Base-by-base conservation (phyloP, 1,284 basidiomycete species). In the Moesziomyces sp. region DNA sequence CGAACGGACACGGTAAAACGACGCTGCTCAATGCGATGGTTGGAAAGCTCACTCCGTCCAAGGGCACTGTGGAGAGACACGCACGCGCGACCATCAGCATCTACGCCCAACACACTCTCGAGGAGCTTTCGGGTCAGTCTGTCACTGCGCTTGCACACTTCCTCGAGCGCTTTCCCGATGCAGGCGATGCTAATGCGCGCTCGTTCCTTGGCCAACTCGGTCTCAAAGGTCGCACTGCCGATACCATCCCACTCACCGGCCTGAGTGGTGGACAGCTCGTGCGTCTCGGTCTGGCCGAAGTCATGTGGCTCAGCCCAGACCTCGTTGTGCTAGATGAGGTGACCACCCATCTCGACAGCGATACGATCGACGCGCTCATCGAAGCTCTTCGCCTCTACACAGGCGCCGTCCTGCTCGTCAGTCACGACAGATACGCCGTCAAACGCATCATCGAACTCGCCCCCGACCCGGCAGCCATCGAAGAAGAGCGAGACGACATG, bases 331-430 rank as follows among this genome's bases (percentile, higher is more conserved):
- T 80, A 7, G 78, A 80, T 57, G 78, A 80, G 38, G 77, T 77
- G 1, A 80, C 78, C 16, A 79, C 90, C 19, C 91, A 92, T 84
- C 84, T 92, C 40, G 91, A 92, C 79, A 86, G 87, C 57, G 87
- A 88, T 38, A 90, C 90, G 0, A 89, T 91, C 50, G 85, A 87
- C 54, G 89, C 88, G 0, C 85, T 92, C 3, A 87, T 89, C 0
- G 83, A 86, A 10, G 88, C 89, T 5, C 85, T 91, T 23, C 86
- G 86, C 48, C 82, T 81, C 16, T 92, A 87, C 76, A 84, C 84
- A 24, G 90, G 91, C 3, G 89, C 88, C 0, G 80, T 91, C 30
- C 83, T 91, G 11, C 85, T 91, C 11, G 88, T 92, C 55, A 90
- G 89, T 35, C 91, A 92, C 81, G 91, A 92, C 79, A 86, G 90